These are phyloP conservation scores for Malus sylvestris DNA, from an alignment of 306 rosid genomes.

Conservation along the genomic window DNA sequence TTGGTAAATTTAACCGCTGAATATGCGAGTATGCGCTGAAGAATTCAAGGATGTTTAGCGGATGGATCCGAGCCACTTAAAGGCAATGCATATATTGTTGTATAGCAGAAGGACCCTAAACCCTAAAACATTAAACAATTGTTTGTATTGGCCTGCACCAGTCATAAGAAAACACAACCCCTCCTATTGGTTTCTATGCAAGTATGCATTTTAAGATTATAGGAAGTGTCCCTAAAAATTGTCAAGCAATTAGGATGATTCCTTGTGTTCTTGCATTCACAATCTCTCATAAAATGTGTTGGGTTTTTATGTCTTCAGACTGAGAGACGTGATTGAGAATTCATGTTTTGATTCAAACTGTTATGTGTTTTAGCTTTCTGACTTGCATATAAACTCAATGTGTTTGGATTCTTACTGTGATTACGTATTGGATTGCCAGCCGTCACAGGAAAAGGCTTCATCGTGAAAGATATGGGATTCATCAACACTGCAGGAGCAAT, in stretches of 20 bases:
- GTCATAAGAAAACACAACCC: neutral
- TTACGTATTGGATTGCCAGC: constrained; percentile 36
- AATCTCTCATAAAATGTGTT: neutral
- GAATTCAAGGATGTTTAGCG: no score
- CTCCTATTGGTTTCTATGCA: neutral
- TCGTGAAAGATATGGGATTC: constrained; percentile 72
- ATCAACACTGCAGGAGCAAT: constrained; percentile 66
- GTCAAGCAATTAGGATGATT: neutral
- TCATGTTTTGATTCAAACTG: neutral
- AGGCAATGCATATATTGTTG: no score
- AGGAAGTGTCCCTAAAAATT: neutral
- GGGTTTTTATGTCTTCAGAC: neutral
- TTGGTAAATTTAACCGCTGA: no score
- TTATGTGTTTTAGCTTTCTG: neutral
- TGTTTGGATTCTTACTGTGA: neutral
- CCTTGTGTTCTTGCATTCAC: neutral
- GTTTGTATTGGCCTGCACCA: neutral
- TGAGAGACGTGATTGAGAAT: neutral
- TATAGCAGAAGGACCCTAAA: no score
- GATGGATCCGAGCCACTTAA: no score
- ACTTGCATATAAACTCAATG: neutral
- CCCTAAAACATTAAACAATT: neutral
- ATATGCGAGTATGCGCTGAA: no score
- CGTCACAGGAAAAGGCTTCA: constrained; percentile 72
- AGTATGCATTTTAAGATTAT: neutral